phyloP scores from a whole-genome alignment of 2,329 filamentous ascomycete genomes.

The Magnaporthiopsis poae region DNA sequence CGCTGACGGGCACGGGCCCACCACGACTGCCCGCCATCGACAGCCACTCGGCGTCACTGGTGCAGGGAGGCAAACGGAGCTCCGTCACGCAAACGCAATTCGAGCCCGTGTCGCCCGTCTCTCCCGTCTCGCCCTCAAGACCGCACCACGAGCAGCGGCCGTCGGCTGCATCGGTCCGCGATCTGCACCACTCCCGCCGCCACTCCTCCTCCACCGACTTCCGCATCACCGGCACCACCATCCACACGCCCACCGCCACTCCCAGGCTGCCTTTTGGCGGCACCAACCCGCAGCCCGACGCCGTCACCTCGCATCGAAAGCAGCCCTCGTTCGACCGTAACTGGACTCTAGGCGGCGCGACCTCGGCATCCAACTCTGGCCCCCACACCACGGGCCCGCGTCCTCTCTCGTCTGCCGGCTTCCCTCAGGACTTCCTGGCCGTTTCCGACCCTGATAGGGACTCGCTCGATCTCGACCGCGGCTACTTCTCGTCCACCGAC shows the following conservation, averaged over 20 bases:
- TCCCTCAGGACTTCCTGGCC: conserved; percentile 32
- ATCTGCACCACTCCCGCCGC: conserved; percentile 72
- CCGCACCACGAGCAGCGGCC: conserved; percentile 48
- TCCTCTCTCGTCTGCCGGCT: conserved; percentile 43
- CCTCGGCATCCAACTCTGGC: conserved; percentile 19
- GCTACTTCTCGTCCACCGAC: conserved; percentile 89
- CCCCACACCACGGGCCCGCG: conserved; percentile 19
- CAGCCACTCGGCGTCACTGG: conserved; percentile 34
- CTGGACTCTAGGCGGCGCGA: conserved; percentile 53
- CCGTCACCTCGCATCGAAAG: conserved; percentile 43
- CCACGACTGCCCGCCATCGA: conserved; percentile 29
- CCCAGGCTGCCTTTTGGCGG: conserved; percentile 35
- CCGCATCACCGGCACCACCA: conserved; percentile 31
- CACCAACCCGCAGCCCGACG: conserved; percentile 30
- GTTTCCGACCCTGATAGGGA: conserved; percentile 33
- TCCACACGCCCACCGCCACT: conserved; percentile 22
- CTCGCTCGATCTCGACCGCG: conserved; percentile 63
- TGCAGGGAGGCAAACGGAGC: conserved; percentile 21
- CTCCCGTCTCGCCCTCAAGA: conserved; percentile 34
- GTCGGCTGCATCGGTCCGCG: conserved; percentile 72
- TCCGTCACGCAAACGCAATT: conserved; percentile 41
- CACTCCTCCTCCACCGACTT: conserved; percentile 77
- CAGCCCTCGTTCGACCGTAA: conserved; percentile 61
- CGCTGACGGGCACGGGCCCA: conserved; percentile 37
- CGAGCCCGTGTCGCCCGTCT: conserved; percentile 30